Conservation (phyloP, 495 filamentous ascomycete species). For the Penicillium canariense region DNA sequence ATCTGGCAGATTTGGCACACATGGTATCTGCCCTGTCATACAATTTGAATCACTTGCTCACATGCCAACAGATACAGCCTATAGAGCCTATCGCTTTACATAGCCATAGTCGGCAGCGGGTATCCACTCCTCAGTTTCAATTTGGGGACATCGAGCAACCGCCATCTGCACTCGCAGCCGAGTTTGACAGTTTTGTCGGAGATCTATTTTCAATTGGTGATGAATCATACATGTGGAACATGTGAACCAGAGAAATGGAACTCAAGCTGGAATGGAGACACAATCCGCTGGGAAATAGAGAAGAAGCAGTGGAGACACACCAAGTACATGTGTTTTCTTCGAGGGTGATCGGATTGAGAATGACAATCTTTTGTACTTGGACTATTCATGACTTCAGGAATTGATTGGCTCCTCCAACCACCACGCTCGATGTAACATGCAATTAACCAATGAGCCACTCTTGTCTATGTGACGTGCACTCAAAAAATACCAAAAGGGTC, state of each 20-base stretch:
- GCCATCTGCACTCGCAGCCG: conserved; percentile 15
- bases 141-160: conserved; percentile 4
- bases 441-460: too few species aligned
- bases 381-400: not conserved
- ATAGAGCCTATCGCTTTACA: not conserved
- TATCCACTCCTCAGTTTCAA: conserved; percentile 5
- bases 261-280: not conserved
- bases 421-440: too few species aligned
- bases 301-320: conserved; percentile 4
- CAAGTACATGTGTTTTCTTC: not conserved
- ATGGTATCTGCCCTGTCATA: not conserved
- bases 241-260: conserved; percentile 3
- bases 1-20: conserved; percentile 5
- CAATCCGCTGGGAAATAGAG: conserved; percentile 5
- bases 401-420: not conserved
- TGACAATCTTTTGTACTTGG: not conserved
- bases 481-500: not conserved
- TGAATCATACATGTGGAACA: conserved; percentile 21
- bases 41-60: not conserved
- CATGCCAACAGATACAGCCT: not conserved
- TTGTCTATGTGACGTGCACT: too few species aligned
- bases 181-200: conserved; percentile 22
- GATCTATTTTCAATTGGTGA: conserved; percentile 27
- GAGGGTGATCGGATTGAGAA: not conserved
- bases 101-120: not conserved